A percentile compares a stretch with the other conserved stretches of the same genome.
phyloP scores from a whole-genome alignment of 1,139 yeast species.

The Saccharomyces hybrid region DNA sequence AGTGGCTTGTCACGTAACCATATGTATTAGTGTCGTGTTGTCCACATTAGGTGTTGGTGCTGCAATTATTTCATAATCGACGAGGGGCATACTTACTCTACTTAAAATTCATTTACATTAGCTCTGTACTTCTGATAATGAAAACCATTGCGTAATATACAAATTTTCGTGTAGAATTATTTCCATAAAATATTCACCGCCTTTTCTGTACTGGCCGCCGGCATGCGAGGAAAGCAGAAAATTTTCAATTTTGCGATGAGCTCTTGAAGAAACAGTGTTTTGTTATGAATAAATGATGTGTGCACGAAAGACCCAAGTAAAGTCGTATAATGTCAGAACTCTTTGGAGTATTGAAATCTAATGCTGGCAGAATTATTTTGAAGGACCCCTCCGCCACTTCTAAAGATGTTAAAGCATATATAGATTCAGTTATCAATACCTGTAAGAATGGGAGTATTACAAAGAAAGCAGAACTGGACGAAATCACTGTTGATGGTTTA shows the following conservation, averaged over 20 bases:
- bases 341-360: conserved; percentile 12
- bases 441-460: conserved; percentile 22
- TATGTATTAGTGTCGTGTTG: conserved; percentile 39
- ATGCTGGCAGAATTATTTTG: conserved; percentile 18
- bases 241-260: not conserved
- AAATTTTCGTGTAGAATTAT: not conserved
- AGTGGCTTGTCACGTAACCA: conserved; percentile 39
- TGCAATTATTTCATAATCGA: conserved; percentile 33
- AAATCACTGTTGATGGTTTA: conserved; percentile 74
- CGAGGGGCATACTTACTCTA: not conserved
- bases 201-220: not conserved
- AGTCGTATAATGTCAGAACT: conserved; percentile 12
- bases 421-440: conserved; percentile 25
- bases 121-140: not conserved
- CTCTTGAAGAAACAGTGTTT: not conserved
- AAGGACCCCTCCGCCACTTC: conserved; percentile 15
- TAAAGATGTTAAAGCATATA: conserved; percentile 19
- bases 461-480: conserved; percentile 65
- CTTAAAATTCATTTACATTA: not conserved
- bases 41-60: conserved; percentile 47
- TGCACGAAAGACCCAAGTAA: not conserved
- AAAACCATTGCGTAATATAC: not conserved
- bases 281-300: not conserved
- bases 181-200: not conserved
- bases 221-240: not conserved